A percentile compares a stretch with the other conserved stretches of the same genome.
Evolutionary conservation across 1,139 yeast species (phyloP).

Genomic region (Hansenula lynferdii): DNA sequence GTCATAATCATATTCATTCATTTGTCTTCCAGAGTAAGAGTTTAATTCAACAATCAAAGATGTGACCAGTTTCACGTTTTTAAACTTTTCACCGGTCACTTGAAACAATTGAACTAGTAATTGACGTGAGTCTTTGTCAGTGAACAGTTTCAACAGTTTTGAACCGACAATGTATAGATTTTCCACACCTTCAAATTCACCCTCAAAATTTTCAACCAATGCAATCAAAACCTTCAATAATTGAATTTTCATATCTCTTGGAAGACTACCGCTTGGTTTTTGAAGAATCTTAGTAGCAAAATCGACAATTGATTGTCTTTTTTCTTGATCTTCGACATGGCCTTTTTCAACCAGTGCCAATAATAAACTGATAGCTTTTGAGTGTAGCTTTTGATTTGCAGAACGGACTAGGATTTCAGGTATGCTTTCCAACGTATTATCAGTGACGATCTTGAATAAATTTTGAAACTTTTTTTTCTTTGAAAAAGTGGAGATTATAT

Average conservation of each 20-base stretch:
- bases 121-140: conserved; percentile 56
- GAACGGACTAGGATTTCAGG: conserved; percentile 41
- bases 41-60: conserved; percentile 58
- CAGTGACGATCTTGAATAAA: conserved; percentile 50
- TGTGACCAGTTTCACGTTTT: conserved; percentile 41
- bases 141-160: conserved; percentile 51
- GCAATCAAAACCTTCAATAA: conserved; percentile 55
- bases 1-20: conserved; percentile 79
- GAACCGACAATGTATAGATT: conserved; percentile 54
- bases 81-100: conserved; percentile 52
- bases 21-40: conserved; percentile 55
- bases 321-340: conserved; percentile 52
- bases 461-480: conserved; percentile 41
- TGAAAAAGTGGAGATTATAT: conserved; percentile 37
- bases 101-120: conserved; percentile 55
- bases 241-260: conserved; percentile 49
- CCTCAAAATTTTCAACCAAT: conserved; percentile 48
- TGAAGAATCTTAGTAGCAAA: conserved; percentile 62
- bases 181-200: conserved; percentile 47
- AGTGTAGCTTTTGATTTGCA: conserved; percentile 45
- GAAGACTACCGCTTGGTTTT: conserved; percentile 53
- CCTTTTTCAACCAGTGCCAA: conserved; percentile 55
- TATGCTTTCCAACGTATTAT: conserved; percentile 46
- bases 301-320: conserved; percentile 48
- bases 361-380: conserved; percentile 48